These are phyloP conservation scores for Penicillium cinerascens DNA, from an alignment of 495 filamentous ascomycete genomes.

Conservation along the genomic window DNA sequence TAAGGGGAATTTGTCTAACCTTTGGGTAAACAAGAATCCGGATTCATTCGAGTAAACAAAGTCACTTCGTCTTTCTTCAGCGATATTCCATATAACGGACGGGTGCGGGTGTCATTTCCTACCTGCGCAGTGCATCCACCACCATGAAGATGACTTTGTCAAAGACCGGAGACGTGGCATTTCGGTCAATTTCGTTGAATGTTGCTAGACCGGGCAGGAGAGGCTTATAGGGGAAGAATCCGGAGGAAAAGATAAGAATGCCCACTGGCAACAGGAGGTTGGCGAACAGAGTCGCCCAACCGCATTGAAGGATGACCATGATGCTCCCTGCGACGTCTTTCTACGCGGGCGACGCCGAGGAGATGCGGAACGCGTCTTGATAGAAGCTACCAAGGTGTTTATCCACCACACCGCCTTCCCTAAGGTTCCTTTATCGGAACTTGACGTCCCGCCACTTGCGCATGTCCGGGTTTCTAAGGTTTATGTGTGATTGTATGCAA, in stretches of 20 bases:
- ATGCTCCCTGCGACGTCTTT: constrained; percentile 4
- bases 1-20: constrained; percentile 47
- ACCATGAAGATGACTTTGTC: constrained; percentile 96
- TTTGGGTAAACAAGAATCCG: constrained; percentile 86
- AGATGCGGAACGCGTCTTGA: neutral
- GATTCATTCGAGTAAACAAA: constrained; percentile 84
- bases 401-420: constrained; percentile 16
- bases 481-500: neutral
- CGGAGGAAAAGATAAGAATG: constrained; percentile 78
- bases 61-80: constrained; percentile 58
- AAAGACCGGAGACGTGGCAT: constrained; percentile 58
- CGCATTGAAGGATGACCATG: constrained; percentile 20
- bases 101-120: constrained; percentile 8
- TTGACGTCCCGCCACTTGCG: neutral
- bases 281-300: constrained; percentile 39
- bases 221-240: constrained; percentile 98
- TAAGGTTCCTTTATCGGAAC: neutral
- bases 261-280: constrained; percentile 78
- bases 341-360: neutral
- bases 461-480: neutral
- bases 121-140: constrained; percentile 91
- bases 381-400: neutral
- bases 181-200: constrained; percentile 48
- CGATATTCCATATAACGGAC: neutral
- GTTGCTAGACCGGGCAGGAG: constrained; percentile 78